Conservation (phyloP, 495 filamentous ascomycete genomes). For the Amphirosellinia nigrospora region DNA sequence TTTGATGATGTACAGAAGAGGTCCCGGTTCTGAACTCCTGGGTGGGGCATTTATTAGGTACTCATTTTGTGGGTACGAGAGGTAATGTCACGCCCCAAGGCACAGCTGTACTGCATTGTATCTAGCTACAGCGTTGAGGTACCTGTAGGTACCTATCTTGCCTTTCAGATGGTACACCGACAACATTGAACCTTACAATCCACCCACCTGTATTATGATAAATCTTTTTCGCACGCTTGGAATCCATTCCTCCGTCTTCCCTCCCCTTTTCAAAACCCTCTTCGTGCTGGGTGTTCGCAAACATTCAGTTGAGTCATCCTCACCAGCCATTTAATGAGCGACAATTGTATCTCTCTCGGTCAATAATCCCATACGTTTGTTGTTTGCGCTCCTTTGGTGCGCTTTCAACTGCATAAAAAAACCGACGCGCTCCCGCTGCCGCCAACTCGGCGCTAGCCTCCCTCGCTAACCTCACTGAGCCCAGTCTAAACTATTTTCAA, state of each 20-base stretch:
- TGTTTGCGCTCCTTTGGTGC: conserved; percentile 23
- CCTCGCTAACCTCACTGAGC: conserved; percentile 29
- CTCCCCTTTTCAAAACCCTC: conserved; percentile 24
- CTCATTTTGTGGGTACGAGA: background rate
- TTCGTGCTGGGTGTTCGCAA: conserved; percentile 8
- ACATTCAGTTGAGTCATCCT: conserved; percentile 26
- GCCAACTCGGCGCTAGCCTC: conserved; percentile 25
- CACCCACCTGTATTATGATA: conserved; percentile 26
- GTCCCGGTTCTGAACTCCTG: background rate
- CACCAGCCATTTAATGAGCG: conserved; percentile 10
- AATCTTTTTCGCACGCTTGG: conserved; percentile 25
- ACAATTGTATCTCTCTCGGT: background rate
- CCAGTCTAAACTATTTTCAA: conserved; percentile 29
- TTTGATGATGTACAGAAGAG: conserved; percentile 19
- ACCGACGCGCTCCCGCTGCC: conserved; percentile 21
- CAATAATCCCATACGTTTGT: background rate
- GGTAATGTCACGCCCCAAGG: background rate
- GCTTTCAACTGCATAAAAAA: conserved; percentile 22
- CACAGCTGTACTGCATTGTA: conserved; percentile 11
- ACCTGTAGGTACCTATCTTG: conserved; percentile 10
- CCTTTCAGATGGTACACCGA: conserved; percentile 21
- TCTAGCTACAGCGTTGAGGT: background rate
- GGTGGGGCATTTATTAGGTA: background rate
- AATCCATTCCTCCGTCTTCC: conserved; percentile 24
- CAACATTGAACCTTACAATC: background rate